A percentile compares a stretch with the other conserved stretches of the same genome.
Evolutionary conservation across 129 eudicot genomes (phyloP).

Genomic region (Gnaphalium uliginosum): DNA sequence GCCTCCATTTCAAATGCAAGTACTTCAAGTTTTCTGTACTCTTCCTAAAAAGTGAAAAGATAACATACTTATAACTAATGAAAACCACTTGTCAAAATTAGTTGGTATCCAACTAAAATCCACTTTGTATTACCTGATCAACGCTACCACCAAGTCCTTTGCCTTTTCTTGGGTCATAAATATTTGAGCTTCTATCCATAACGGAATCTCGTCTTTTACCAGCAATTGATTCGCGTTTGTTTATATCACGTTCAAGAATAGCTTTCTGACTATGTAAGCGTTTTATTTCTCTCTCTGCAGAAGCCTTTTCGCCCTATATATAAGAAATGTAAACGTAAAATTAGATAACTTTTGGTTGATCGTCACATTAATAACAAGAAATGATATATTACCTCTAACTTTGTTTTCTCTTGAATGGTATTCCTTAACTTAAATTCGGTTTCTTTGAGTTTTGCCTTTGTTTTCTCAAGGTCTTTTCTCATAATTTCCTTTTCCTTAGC

Average conservation of each 20-base stretch:
- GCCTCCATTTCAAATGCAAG: constrained; percentile 97
- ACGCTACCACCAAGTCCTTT: constrained; percentile 44
- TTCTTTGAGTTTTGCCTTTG: constrained; percentile 82
- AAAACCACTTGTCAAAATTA: not conserved
- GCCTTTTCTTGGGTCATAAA: constrained; percentile 56
- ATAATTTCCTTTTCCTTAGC: constrained; percentile 81
- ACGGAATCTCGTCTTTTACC: constrained; percentile 83
- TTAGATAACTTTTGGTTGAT: constrained; percentile 16
- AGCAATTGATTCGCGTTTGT: constrained; percentile 61
- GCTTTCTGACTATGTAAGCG: constrained; percentile 65
- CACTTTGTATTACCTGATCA: constrained; percentile 61
- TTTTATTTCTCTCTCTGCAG: constrained; percentile 87
- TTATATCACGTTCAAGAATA: constrained; percentile 82
- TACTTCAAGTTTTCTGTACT: constrained; percentile 78
- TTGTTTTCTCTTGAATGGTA: constrained; percentile 86
- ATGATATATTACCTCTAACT: constrained; percentile 70
- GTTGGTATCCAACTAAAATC: constrained; percentile 12
- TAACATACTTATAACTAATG: constrained; percentile 6
- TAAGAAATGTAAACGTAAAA: constrained; percentile 6
- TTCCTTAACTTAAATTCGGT: constrained; percentile 80
- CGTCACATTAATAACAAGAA: constrained; percentile 3
- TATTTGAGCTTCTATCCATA: constrained; percentile 70
- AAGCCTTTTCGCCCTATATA: constrained; percentile 82
- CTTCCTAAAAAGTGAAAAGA: constrained; percentile 50
- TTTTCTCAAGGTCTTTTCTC: constrained; percentile 94